These are phyloP conservation scores for Lactarius hengduanensis DNA, from an alignment of 768 basidiomycete genomes.

Conservation along the genomic window DNA sequence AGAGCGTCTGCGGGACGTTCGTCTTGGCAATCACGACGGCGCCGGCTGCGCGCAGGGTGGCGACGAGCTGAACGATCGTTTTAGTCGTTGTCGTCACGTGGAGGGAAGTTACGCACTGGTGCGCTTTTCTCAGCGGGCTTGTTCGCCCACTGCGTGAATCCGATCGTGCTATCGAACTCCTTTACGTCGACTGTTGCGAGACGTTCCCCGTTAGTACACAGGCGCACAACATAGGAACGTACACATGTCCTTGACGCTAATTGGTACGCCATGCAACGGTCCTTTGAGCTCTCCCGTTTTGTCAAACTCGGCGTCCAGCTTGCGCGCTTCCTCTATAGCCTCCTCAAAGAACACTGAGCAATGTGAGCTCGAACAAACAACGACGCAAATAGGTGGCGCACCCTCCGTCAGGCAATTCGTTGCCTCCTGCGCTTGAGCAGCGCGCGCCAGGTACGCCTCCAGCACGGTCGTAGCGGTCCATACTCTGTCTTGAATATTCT, in stretches of 20 bases:
- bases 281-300: conserved; percentile 57
- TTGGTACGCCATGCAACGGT: conserved; percentile 78
- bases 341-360: conserved; percentile 65
- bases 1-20: conserved; percentile 89
- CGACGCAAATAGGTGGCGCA: conserved; percentile 29
- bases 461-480: conserved; percentile 51
- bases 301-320: conserved; percentile 64
- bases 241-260: conserved; percentile 79
- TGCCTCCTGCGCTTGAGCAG: conserved; percentile 54
- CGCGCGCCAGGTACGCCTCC: conserved; percentile 46
- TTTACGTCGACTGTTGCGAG: conserved; percentile 49
- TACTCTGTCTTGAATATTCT: conserved; percentile 38
- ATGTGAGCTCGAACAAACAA: not conserved
- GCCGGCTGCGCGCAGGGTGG: conserved; percentile 64
- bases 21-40: conserved; percentile 87
- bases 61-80: conserved; percentile 46
- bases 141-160: conserved; percentile 69
- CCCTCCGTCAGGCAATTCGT: conserved; percentile 85
- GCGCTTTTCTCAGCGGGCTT: conserved; percentile 60
- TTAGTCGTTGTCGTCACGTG: not conserved
- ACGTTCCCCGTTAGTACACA: not conserved
- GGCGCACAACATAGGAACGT: conserved; percentile 18
- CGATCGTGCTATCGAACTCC: conserved; percentile 66
- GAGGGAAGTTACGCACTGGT: conserved; percentile 44
- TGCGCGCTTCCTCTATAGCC: conserved; percentile 58